Evolutionary conservation across 805 yeast species (phyloP).

Genomic region (Wickerhamomyces rabaulensis): DNA sequence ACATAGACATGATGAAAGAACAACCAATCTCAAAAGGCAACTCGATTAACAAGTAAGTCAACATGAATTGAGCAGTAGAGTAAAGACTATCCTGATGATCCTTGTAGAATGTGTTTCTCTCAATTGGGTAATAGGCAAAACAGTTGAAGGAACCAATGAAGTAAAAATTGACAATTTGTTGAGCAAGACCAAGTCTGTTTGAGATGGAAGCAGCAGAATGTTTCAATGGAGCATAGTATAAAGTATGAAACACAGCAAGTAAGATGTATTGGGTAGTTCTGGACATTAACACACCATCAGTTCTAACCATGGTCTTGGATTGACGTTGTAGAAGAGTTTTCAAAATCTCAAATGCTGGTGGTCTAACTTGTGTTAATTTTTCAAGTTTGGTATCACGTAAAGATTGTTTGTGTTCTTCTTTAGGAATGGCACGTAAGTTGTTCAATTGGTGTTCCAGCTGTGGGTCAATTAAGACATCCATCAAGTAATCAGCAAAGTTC

Average conservation of each 20-base stretch:
- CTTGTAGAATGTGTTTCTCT: slow-evolving; percentile 69
- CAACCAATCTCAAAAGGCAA: slow-evolving; percentile 64
- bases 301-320: slow-evolving; percentile 35
- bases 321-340: slow-evolving; percentile 30
- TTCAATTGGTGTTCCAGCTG: slow-evolving; percentile 31
- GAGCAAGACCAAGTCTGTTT: slow-evolving; percentile 71
- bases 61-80: slow-evolving; percentile 57
- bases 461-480: slow-evolving; percentile 63
- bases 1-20: slow-evolving; percentile 50
- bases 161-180: slow-evolving; percentile 66
- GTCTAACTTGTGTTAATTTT: slow-evolving; percentile 6
- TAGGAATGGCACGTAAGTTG: not conserved
- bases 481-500: slow-evolving; percentile 69
- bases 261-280: slow-evolving; percentile 61
- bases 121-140: slow-evolving; percentile 68
- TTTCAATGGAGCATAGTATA: slow-evolving; percentile 61
- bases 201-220: slow-evolving; percentile 45
- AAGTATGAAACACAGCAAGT: slow-evolving; percentile 57
- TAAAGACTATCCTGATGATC: slow-evolving; percentile 73
- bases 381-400: slow-evolving; percentile 1
- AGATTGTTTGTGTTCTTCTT: too few species aligned
- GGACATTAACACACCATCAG: slow-evolving; percentile 56
- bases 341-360: slow-evolving; percentile 24
- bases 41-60: slow-evolving; percentile 55
- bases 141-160: slow-evolving; percentile 79